Base-by-base conservation (phyloP, 495 filamentous ascomycete species). In the Xylaria palmicola region DNA sequence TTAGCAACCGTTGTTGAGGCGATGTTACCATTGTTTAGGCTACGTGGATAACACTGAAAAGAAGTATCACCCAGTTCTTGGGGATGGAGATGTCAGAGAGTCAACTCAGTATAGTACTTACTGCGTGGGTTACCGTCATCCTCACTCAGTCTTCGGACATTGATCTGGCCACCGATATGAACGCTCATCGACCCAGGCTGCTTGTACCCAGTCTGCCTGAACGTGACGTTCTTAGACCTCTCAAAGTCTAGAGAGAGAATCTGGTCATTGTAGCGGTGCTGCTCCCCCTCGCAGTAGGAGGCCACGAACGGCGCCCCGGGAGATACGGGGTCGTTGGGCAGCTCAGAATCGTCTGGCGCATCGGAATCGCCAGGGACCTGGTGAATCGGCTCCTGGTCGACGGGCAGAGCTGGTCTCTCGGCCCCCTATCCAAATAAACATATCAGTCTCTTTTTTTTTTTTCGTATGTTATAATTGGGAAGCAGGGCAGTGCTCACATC, bases 161-260 rank as follows among this genome's bases (percentile, higher is more conserved):
- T 59, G 37, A 81, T 60, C 34, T 74, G 63, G 19, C 79, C 79
- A 30, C 68, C 72, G 26, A 78, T 65, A 30, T 65, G 69, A 29
- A 78, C 65, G 24, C 59, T 41, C 24, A 29, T 39, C n/a, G 56
- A 48, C n/a, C 58, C 52, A 15, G 44, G 53, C n/a, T 68, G 61
- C 19, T 45, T 34, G 24, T 67, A 32, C 24, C 64, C 58, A 6
- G 58, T 51, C 6, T 67, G 40, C 8, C 65, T 41, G 44, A 79
- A 64, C 20, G 53, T 62, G 12, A 81, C 52, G 37, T 69, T 62
- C 30, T 63, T 72, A 44, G 64, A 58, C 9, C 30, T 39, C 41
- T 59, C 56, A 37, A 77, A 79, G 50, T 72, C 59, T 17, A 75
- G 56, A 36, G 58, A 50, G 24, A 74, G 69, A 10, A 63, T 51